Percentiles rank a stretch among this genome's conserved stretches.
Evolutionary conservation across 345 rosid species (phyloP).

Genomic region (Balakata baccata): DNA sequence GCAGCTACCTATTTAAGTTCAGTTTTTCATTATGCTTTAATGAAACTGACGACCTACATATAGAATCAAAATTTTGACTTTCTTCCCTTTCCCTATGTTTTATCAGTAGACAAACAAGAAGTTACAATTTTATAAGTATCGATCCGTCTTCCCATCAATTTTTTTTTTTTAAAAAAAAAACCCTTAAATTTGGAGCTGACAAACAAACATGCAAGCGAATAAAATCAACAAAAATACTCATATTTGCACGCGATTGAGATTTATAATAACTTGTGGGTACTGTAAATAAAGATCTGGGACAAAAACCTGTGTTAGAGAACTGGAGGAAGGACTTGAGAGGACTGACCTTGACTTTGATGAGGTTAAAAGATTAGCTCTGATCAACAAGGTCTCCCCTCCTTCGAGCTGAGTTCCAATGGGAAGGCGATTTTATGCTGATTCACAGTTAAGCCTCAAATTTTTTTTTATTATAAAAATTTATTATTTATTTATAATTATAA

Average conservation of each 20-base stretch:
- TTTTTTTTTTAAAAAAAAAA: too few relatives aligned
- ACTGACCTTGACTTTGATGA: slow-evolving; percentile 45
- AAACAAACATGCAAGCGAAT: background rate
- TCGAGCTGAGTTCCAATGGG: background rate
- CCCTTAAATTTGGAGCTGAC: background rate
- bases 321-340: slow-evolving; percentile 19
- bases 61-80: background rate
- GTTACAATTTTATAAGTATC: background rate
- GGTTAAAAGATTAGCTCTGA: slow-evolving; percentile 16
- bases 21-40: background rate
- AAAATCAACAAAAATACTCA: background rate
- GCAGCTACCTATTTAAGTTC: background rate
- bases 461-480: too few relatives aligned
- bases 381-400: slow-evolving; percentile 9
- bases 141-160: background rate
- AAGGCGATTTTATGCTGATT: slow-evolving; percentile 5
- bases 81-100: slow-evolving; percentile 5
- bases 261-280: background rate
- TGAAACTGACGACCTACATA: background rate
- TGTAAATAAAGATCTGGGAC: slow-evolving; percentile 18
- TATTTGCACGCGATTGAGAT: slow-evolving; percentile 1
- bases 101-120: slow-evolving; percentile 15
- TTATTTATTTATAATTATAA: too few relatives aligned
- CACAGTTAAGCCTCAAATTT: slow-evolving; percentile 1
- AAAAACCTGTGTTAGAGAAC: background rate